Base-by-base conservation (phyloP, 306 rosid genomes). In the Hippophae gyantsensis region DNA sequence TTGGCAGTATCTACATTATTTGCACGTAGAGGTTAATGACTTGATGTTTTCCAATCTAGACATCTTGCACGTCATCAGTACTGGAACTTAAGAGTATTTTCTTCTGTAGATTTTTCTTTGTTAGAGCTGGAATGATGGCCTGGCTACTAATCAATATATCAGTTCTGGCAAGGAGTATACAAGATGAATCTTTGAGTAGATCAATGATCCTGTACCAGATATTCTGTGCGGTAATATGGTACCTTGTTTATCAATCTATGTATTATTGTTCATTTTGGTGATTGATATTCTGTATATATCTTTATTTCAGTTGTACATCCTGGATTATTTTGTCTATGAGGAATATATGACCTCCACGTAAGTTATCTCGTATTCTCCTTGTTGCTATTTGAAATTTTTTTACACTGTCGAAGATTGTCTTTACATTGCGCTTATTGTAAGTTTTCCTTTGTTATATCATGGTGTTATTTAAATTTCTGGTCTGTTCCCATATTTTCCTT, bases 261-360 rank as follows among this genome's bases (percentile, higher is more conserved):
- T 8, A 7, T 18, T 13, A 57, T 32, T 58, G 7, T 40, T 58
- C 43, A 10, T 66, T 53, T 13, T 14, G 56, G n/a, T 48, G 58
- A 6, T 38, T 54, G 66, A 69, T 56, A 27, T 59, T 72, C 42
- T 26, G 13, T 68, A 52, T 41, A 9, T 68, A 6, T 45, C 6
- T 72, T 64, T 69, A 26, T 71, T 71, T 54, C 89, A 92, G 97
- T 58, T 92, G 48, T 92, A 88, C 78, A 84, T 88, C 69, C 62
- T 88, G 71, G 97, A 92, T 78, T 92, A 92, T 77, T 92, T 88
- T 72, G 69, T 88, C 58, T 74, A 88, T 62, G 99, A 92, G 79
- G 99, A 88, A 72, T 88, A 85, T 82, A 88, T 92, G 96, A 88
- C 99, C 74, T 92, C 99, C 65, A 88, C 99, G 96, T 90, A 79